A percentile compares a stretch with the other conserved stretches of the same genome.
These are phyloP conservation scores for Pilaira anomala DNA, from an alignment of 192 early-diverging fungal species.

Conservation along the genomic window DNA sequence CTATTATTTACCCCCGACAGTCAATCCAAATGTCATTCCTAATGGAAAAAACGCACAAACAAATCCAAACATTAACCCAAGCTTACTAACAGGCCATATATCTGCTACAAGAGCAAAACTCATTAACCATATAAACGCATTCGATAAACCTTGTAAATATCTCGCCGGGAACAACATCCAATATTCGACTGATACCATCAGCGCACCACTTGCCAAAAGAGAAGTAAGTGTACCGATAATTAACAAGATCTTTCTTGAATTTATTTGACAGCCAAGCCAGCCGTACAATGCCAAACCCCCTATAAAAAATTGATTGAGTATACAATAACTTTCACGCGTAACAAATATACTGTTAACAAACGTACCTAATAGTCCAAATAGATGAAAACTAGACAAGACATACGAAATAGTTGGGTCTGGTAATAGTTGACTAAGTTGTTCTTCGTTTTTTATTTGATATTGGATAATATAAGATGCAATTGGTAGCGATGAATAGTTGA, in stretches of 20 bases:
- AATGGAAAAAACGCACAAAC: conserved; percentile 4
- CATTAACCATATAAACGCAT: conserved; percentile 1
- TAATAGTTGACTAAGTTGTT: neutral
- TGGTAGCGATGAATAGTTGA: too few species aligned
- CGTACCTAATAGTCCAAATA: conserved; percentile 1
- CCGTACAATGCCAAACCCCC: neutral
- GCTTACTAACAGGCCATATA: neutral
- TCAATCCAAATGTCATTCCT: neutral
- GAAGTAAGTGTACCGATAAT: conserved; percentile 1
- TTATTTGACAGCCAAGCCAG: neutral
- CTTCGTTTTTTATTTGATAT: too few species aligned
- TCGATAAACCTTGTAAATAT: neutral
- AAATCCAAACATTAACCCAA: neutral
- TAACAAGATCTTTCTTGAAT: neutral
- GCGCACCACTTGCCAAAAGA: neutral
- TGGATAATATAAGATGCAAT: too few species aligned
- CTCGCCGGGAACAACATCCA: neutral
- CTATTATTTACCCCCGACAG: neutral
- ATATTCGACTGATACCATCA: neutral
- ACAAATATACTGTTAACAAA: too few species aligned
- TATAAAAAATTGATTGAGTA: too few species aligned
- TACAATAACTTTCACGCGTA: too few species aligned
- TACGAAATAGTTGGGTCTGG: neutral
- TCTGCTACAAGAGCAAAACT: neutral
- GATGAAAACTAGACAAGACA: conserved; percentile 1